Evolutionary conservation across 2,329 filamentous ascomycete genomes (phyloP).

Genomic region (Penicillium sp.): DNA sequence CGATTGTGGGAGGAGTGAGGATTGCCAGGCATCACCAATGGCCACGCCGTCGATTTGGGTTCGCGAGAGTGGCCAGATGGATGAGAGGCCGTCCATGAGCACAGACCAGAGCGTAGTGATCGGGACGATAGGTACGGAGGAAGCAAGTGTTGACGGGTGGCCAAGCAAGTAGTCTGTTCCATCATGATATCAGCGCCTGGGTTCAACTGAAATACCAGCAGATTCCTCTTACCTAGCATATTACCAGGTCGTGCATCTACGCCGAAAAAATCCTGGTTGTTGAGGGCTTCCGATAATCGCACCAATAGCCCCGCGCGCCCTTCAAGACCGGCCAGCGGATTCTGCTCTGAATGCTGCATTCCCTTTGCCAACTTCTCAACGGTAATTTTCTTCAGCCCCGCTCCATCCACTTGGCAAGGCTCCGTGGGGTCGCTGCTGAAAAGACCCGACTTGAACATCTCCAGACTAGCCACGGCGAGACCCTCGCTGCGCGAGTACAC

Average conservation of each 20-base stretch:
- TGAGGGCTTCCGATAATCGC: conserved; percentile 73
- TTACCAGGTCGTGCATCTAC: conserved; percentile 83
- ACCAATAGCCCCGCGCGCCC: conserved; percentile 80
- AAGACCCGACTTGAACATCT: conserved; percentile 91
- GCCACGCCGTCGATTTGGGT: conserved; percentile 85
- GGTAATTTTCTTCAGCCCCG: conserved; percentile 74
- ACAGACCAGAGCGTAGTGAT: conserved; percentile 88
- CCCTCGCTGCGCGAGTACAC: conserved; percentile 85
- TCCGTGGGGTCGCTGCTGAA: conserved; percentile 83
- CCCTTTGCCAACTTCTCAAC: conserved; percentile 75
- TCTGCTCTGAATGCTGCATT: conserved; percentile 79
- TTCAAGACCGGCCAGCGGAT: conserved; percentile 81
- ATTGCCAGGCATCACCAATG: conserved; percentile 93
- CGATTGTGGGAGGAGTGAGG: conserved; percentile 73
- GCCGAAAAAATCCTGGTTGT: conserved; percentile 83
- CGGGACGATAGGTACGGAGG: conserved; percentile 83
- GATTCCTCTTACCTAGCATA: conserved; percentile 72
- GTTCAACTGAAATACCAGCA: conserved; percentile 4
- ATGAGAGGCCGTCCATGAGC: conserved; percentile 81
- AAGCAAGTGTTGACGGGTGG: conserved; percentile 85
- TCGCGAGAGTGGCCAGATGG: conserved; percentile 86
- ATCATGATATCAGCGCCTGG: conserved; percentile 8
- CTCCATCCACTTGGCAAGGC: conserved; percentile 87
- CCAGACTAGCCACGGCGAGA: conserved; percentile 73
- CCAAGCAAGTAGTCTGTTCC: conserved; percentile 86